Evolutionary conservation across 2,329 filamentous ascomycete genomes (phyloP), one percentile per base, ranked within the genome.

Genomic region (Parastagonospora avenae): DNA sequence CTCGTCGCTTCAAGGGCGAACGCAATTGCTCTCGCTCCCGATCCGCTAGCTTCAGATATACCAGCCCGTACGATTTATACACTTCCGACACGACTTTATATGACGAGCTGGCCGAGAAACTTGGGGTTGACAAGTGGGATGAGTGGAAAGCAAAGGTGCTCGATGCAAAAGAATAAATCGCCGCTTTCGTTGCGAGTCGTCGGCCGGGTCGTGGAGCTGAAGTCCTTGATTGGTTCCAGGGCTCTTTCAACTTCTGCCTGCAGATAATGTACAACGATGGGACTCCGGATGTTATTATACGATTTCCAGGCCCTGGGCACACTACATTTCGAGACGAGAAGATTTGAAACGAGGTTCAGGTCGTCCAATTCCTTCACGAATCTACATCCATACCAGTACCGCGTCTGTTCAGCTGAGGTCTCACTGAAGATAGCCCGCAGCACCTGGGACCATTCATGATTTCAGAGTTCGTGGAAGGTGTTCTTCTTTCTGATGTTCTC

Each of bases 381-480:
- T 43, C 48, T 29, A 61, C 58, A n/a, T 48, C 57, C 11, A 58
- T 57, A 28, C 54, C 48, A 31, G 52, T 60, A 31, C 54, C 54
- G 28, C 54, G 47, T 32, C 19, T 60, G 42, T 41, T 58, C 10
- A 54, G 57, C 52, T 66, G 56, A 59, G 61, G 62, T 27, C 40
- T 52, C 36, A 56, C 43, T 16, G 52, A 57, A 46, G 59, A 63
- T 12, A 62, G 57, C 46, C 59, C 59, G 30, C 52, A 60, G 44
- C 50, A 54, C 6, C 54, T 67, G 5, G 61, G 64, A 35, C 62
- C 61, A 29, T 66, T 67, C 42, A 66, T 64, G 15, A 66, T 66
- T 33, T 43, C 41, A 43, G 41, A 43, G 15, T 43, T 43, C 31
- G 29, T 43, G 30, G 41, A 43, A 43, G 41, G 41, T 27, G 41